Percentiles rank a stretch among this genome's conserved stretches.
These are phyloP conservation scores for Lathyrus aphaca DNA, from an alignment of 306 rosid genomes.

Conservation along the genomic window DNA sequence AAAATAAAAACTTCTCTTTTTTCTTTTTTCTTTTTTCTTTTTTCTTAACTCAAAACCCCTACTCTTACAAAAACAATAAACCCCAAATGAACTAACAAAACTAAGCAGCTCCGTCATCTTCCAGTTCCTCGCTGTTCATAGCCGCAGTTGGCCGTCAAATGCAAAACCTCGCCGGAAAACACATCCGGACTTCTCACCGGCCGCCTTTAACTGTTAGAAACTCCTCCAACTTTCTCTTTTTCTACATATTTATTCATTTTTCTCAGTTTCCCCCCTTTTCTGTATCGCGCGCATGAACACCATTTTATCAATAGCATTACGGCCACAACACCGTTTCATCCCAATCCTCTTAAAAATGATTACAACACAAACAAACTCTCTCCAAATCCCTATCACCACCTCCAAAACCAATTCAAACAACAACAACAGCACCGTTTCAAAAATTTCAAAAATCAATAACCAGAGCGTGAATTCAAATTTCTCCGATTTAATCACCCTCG, in stretches of 20 bases:
- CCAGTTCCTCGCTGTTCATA: no score
- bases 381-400: neutral
- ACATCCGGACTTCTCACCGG: neutral
- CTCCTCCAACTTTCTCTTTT: neutral
- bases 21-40: no score
- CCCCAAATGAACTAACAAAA: no score
- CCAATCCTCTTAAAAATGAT: neutral
- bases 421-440: no score
- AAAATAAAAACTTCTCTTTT: no score
- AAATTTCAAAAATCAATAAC: neutral
- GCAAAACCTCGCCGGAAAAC: neutral
- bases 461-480: conserved; percentile 44
- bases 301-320: neutral
- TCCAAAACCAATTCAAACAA: no score
- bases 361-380: neutral
- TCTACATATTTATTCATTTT: neutral
- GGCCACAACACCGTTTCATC: neutral
- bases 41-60: no score
- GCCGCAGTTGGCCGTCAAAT: no score
- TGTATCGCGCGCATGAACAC: neutral
- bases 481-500: conserved; percentile 59
- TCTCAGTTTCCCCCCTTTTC: neutral
- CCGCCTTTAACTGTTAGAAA: neutral
- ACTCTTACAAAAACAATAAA: no score
- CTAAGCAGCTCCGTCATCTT: no score